phyloP scores from a whole-genome alignment of 371 early-diverging fungal species.

The Syncephalastrum sp. region DNA sequence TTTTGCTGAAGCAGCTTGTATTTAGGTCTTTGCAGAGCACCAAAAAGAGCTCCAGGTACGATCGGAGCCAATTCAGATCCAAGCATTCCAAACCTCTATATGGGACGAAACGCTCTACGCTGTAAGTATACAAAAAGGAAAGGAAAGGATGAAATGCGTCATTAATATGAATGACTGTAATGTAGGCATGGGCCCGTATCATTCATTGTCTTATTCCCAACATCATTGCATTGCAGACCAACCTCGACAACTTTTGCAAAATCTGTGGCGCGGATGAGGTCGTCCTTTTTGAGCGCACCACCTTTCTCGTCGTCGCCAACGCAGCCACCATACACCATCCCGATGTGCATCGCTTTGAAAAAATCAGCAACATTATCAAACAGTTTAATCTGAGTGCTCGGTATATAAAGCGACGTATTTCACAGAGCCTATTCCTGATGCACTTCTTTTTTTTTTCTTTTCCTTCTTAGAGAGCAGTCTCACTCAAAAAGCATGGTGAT shows the following conservation, averaged over 20 bases:
- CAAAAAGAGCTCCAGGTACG: slow-evolving; percentile 68
- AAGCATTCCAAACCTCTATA: slow-evolving; percentile 87
- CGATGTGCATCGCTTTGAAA: slow-evolving; percentile 84
- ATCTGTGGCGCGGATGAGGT: slow-evolving; percentile 93
- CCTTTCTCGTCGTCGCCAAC: slow-evolving; percentile 93
- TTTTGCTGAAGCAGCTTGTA: background rate
- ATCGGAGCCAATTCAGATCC: slow-evolving; percentile 74
- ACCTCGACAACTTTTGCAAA: slow-evolving; percentile 74
- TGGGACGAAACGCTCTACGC: slow-evolving; percentile 96
- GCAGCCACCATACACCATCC: slow-evolving; percentile 55
- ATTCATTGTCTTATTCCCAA: slow-evolving; percentile 94
- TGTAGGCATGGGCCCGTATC: slow-evolving; percentile 93
- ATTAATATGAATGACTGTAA: background rate
- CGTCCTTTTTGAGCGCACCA: slow-evolving; percentile 92
- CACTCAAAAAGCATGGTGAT: slow-evolving; percentile 21
- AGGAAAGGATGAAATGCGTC: background rate
- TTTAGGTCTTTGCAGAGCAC: slow-evolving; percentile 69
- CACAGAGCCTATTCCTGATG: background rate
- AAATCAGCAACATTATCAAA: slow-evolving; percentile 92
- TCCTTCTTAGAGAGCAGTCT: slow-evolving; percentile 10
- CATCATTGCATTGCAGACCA: slow-evolving; percentile 73
- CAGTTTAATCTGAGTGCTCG: slow-evolving; percentile 86
- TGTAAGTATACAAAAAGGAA: slow-evolving; percentile 31
- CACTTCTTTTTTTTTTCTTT: background rate
- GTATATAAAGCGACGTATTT: slow-evolving; percentile 27